Evolutionary conservation across 2,329 filamentous ascomycete species (phyloP), one percentile per base, ranked within the genome.

Genomic region (Claviceps humidiphila): DNA sequence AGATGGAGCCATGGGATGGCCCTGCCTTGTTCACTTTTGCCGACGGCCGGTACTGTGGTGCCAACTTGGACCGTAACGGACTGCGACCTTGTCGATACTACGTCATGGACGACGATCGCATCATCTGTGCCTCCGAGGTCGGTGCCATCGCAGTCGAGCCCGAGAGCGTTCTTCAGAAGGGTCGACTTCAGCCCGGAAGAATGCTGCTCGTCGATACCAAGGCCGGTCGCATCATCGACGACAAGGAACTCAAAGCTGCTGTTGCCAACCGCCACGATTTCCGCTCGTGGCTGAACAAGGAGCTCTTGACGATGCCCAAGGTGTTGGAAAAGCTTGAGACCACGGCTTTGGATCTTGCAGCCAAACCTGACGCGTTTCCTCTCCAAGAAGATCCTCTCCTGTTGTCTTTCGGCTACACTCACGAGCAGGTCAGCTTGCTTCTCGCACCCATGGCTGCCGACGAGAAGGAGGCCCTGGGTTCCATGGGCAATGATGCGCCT

Each of bases 1-100:
- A 95, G 76, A 97, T 97, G 91, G 91, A 97, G 74, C 90, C 91
- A 16, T 97, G 91, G 91, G 91, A 97, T 70, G 91, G 91, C 17
- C 91, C 91, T 38, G 91, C 91, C 52, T 81, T 97, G 37, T 97
- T 97, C 75, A 96, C 90, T 6, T 97, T 97, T 70, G 89, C 91
- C 30, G 91, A 97, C 67, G 91, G 91, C 56, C 84, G 91, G 57
- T 97, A 93, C 76, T 97, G 91, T 64, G 91, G 91, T 78, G 91
- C 91, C 59, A 97, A 96, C 68, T 78, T 97, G 24, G 91, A 97
- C 72, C 84, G 91, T 70, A 97, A 97, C 65, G 91, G 91, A 71
- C 80, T 97, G 51, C 83, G 91, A 60, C 91, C 91, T 63, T 97
- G 91, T 76, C 84, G 91, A 72, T 97, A 91, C 79, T 97, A 97